Evolutionary conservation across 1,284 basidiomycete species (phyloP).

Genomic region (Austroboletus novae-zelandiae): DNA sequence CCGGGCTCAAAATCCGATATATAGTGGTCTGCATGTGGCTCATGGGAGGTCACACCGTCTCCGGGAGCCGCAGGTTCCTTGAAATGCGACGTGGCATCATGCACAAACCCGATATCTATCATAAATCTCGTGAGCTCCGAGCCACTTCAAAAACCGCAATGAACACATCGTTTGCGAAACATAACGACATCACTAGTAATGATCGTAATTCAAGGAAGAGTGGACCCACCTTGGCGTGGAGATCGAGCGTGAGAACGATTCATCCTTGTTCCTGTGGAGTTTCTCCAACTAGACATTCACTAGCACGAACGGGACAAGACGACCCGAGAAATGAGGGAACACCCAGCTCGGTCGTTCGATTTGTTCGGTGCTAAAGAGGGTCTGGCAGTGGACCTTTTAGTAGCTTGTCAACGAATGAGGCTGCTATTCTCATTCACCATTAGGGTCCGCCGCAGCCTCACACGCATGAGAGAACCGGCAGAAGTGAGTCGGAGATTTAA

Average conservation of each 20-base stretch:
- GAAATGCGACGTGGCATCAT: slow-evolving; percentile 8
- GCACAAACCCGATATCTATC: slow-evolving; percentile 7
- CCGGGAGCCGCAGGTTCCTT: background rate
- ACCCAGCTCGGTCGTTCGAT: background rate
- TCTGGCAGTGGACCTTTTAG: background rate
- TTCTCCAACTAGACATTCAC: background rate
- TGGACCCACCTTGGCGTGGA: slow-evolving; percentile 13
- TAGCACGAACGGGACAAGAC: background rate
- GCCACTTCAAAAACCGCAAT: background rate
- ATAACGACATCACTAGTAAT: too few species aligned
- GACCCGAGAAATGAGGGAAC: background rate
- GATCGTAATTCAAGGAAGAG: background rate
- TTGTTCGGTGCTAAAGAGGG: background rate
- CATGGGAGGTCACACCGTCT: background rate
- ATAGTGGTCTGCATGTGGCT: slow-evolving; percentile 1
- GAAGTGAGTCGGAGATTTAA: background rate
- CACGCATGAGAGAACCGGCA: background rate
- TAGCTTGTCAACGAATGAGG: background rate
- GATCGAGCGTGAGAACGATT: slow-evolving; percentile 9
- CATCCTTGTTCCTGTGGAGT: slow-evolving; percentile 7
- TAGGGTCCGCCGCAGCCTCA: background rate
- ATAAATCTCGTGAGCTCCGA: slow-evolving; percentile 7
- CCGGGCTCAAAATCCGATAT: slow-evolving; percentile 8
- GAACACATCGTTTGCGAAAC: too few species aligned
- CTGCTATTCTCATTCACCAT: background rate